A percentile compares a stretch with the other conserved stretches of the same genome.
phyloP scores from a whole-genome alignment of 1,139 yeast species.

The Kazachstania sp. region DNA sequence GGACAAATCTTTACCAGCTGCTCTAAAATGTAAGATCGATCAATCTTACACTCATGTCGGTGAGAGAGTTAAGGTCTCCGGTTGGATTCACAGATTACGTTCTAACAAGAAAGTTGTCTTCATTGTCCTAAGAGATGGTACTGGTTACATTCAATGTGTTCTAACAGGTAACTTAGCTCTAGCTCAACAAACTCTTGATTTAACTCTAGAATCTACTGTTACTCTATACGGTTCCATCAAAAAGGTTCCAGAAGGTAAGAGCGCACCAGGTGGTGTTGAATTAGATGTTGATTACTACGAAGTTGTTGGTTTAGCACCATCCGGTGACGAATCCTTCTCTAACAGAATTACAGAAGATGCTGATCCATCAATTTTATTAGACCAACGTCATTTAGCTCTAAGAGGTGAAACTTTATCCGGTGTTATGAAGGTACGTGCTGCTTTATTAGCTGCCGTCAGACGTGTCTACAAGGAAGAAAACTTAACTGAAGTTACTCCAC shows the following conservation, averaged over 20 bases:
- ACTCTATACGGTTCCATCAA: slow-evolving; percentile 70
- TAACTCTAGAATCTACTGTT: slow-evolving; percentile 84
- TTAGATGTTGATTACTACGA: slow-evolving; percentile 82
- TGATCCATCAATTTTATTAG: slow-evolving; percentile 85
- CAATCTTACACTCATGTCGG: slow-evolving; percentile 44
- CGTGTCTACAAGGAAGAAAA: slow-evolving; percentile 68
- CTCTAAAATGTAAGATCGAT: slow-evolving; percentile 59
- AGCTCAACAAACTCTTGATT: slow-evolving; percentile 73
- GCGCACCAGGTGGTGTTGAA: slow-evolving; percentile 98
- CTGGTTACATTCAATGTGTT: slow-evolving; percentile 84
- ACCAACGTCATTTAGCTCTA: slow-evolving; percentile 87
- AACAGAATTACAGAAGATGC: slow-evolving; percentile 91
- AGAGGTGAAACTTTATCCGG: slow-evolving; percentile 93
- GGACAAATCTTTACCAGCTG: slow-evolving; percentile 64
- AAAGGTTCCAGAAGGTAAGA: slow-evolving; percentile 88
- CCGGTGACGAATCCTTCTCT: slow-evolving; percentile 91
- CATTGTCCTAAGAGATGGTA: slow-evolving; percentile 88
- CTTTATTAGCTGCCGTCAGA: slow-evolving; percentile 65
- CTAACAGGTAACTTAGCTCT: slow-evolving; percentile 85
- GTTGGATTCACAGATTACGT: slow-evolving; percentile 96
- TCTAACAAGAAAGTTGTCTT: slow-evolving; percentile 87
- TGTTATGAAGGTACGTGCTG: slow-evolving; percentile 94
- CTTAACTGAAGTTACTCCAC: slow-evolving; percentile 89
- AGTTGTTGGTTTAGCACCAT: slow-evolving; percentile 86
- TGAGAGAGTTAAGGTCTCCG: slow-evolving; percentile 66